Percentiles rank a stretch among this genome's conserved stretches.
These are phyloP conservation scores for Astrothelium subdiscretum DNA, from an alignment of 495 filamentous ascomycete species.

Conservation along the genomic window DNA sequence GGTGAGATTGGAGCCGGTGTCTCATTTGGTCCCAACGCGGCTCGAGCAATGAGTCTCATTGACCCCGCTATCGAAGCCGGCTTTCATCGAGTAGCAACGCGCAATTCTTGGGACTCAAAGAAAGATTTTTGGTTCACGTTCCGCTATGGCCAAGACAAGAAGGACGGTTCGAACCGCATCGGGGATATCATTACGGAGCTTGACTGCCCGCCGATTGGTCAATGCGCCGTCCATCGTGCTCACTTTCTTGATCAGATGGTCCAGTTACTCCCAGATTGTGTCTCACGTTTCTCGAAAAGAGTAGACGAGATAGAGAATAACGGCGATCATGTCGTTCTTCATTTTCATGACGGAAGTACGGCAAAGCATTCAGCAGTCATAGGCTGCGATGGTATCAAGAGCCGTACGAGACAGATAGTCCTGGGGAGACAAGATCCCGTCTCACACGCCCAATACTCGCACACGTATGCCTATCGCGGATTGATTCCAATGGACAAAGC, in stretches of 20 bases:
- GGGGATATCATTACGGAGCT: constrained; percentile 25
- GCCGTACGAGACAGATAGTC: constrained; percentile 35
- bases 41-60: constrained; percentile 43
- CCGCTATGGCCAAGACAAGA: constrained; percentile 19
- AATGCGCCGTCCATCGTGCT: constrained; percentile 41
- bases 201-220: constrained; percentile 13
- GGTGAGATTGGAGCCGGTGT: constrained; percentile 50
- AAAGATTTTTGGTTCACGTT: constrained; percentile 19
- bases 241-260: constrained; percentile 50
- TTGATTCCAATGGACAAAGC: constrained; percentile 51
- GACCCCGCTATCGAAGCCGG: constrained; percentile 36
- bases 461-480: constrained; percentile 46
- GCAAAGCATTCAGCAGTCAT: constrained; percentile 37
- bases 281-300: constrained; percentile 32
- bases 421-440: constrained; percentile 30
- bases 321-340: constrained; percentile 31
- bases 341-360: constrained; percentile 43
- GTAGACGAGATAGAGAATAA: constrained; percentile 21
- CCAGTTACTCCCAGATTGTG: constrained; percentile 37
- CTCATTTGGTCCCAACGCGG: constrained; percentile 47
- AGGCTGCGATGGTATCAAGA: constrained; percentile 50
- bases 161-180: constrained; percentile 13
- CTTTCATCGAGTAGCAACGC: constrained; percentile 27
- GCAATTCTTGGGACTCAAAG: constrained; percentile 15
- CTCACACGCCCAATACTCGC: constrained; percentile 33